These are phyloP conservation scores for Pezicula carpinea DNA, from an alignment of 2,329 filamentous ascomycete species.

Conservation along the genomic window DNA sequence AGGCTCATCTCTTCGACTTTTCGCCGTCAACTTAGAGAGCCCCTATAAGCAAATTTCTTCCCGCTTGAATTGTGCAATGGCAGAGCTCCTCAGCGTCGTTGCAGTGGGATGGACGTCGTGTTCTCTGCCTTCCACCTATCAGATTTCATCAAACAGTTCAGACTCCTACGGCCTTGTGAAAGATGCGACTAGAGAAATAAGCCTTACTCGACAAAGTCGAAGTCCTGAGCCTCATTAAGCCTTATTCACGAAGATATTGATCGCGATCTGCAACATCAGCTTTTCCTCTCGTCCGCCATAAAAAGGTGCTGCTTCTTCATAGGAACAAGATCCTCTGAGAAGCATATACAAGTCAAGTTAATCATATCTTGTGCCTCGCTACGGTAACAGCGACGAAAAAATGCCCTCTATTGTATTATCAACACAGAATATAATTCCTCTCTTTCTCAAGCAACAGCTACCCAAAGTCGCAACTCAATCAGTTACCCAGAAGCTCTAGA, in stretches of 20 bases:
- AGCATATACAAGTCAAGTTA: too few relatives aligned
- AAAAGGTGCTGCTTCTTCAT: constrained; percentile 34
- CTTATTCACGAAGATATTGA: constrained; percentile 6
- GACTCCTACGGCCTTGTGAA: constrained; percentile 4
- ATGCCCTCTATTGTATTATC: too few relatives aligned
- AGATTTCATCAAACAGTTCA: constrained; percentile 6
- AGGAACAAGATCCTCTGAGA: too few relatives aligned
- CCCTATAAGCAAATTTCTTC: too few relatives aligned
- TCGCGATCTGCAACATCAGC: not conserved
- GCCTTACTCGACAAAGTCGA: constrained; percentile 6
- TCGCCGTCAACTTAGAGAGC: too few relatives aligned
- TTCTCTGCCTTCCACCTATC: constrained; percentile 10
- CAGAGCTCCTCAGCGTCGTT: constrained; percentile 5
- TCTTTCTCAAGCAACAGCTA: too few relatives aligned
- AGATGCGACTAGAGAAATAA: constrained; percentile 6
- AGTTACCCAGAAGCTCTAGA: too few relatives aligned
- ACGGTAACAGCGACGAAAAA: too few relatives aligned
- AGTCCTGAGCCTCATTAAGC: constrained; percentile 3
- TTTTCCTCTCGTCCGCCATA: constrained; percentile 9
- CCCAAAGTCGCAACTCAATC: too few relatives aligned
- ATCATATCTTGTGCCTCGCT: too few relatives aligned
- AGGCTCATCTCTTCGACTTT: too few relatives aligned
- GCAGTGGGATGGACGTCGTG: constrained; percentile 9
- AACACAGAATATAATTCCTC: too few relatives aligned
- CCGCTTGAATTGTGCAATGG: not conserved